Evolutionary conservation across 2,329 filamentous ascomycete genomes (phyloP).

Genomic region (Colletotrichum plurivorum): DNA sequence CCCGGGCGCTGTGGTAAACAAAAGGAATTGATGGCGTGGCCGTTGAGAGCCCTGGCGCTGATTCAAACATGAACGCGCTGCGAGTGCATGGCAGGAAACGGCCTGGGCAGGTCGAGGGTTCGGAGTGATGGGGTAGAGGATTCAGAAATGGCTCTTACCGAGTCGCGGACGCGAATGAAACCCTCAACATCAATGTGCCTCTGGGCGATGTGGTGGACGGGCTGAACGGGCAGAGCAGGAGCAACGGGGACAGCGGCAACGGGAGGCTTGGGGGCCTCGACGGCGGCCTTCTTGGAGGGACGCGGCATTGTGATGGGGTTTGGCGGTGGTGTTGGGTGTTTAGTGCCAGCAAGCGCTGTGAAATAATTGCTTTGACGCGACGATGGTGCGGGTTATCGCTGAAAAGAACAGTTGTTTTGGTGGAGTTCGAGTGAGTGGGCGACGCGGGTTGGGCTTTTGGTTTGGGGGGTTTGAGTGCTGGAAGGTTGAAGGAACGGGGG

Average conservation of each 20-base stretch:
- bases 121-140: conserved; percentile 30
- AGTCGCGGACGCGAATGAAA: conserved; percentile 85
- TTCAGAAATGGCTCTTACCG: conserved; percentile 69
- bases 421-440: conserved; percentile 46
- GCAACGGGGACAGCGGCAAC: conserved; percentile 51
- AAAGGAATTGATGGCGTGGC: too few relatives aligned
- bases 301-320: conserved; percentile 58
- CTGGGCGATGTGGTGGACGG: conserved; percentile 44
- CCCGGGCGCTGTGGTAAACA: too few relatives aligned
- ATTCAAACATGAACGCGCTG: not conserved
- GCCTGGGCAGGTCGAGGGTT: not conserved
- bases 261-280: conserved; percentile 53
- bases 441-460: conserved; percentile 42
- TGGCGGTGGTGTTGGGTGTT: conserved; percentile 28
- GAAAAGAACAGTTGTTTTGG: conserved; percentile 44
- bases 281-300: conserved; percentile 59
- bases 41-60: too few relatives aligned
- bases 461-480: conserved; percentile 32
- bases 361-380: conserved; percentile 35
- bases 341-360: conserved; percentile 34
- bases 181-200: conserved; percentile 76
- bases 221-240: conserved; percentile 49
- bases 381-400: conserved; percentile 24
- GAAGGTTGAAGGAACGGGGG: conserved; percentile 39
- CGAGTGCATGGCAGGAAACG: not conserved